Evolutionary conservation across 139 green algal species (phyloP).

Genomic region (Ettlia oleoabundans): DNA sequence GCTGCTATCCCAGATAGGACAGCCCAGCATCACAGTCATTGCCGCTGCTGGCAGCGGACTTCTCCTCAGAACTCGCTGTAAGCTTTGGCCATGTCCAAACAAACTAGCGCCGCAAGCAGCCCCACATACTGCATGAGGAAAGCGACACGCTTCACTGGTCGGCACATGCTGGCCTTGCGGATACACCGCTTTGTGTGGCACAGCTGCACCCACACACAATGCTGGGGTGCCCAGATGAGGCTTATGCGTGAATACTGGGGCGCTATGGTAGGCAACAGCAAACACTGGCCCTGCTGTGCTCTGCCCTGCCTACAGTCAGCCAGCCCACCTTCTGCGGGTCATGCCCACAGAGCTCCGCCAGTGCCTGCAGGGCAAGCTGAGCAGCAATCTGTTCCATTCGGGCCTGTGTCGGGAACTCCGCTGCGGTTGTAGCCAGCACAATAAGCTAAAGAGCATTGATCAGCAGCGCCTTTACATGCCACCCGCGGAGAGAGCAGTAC

Average conservation of each 20-base stretch:
- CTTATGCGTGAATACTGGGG: background rate
- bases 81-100: background rate
- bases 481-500: no score
- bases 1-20: no score
- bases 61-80: background rate
- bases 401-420: background rate
- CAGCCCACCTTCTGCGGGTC: background rate
- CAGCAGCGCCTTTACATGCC: no score
- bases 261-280: background rate
- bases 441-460: background rate
- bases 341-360: background rate
- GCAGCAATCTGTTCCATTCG: background rate
- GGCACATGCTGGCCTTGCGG: no score
- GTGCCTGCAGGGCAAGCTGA: background rate
- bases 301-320: no score
- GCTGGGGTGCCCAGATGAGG: background rate
- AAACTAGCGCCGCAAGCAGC: background rate
- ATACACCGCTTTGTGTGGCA: background rate
- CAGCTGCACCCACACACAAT: background rate
- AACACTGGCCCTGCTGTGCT: no score
- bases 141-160: no score
- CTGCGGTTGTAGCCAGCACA: background rate
- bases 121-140: background rate
- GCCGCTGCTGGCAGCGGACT: no score
- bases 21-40: no score